Evolutionary conservation across 129 eudicot genomes (phyloP), one percentile per base, ranked within the genome.

Genomic region (Calendula officinalis): DNA sequence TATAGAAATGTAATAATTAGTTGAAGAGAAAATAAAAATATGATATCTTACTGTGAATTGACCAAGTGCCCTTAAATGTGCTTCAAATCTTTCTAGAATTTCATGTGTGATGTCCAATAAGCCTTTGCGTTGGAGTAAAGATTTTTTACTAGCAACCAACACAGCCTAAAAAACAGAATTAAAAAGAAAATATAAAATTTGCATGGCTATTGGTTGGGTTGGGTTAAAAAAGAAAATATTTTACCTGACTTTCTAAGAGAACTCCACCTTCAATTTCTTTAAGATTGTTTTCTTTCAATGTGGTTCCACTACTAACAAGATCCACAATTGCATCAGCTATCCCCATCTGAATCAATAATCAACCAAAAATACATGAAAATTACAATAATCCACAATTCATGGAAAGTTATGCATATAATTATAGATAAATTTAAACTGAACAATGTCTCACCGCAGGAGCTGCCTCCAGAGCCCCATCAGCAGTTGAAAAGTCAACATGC

Each of bases 241-340:
- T 68, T 55, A 91, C 98, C 96, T 87, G 98, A 76, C 98, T 91
- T 81, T 91, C 88, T 77, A 91, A 72, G 48, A 87, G 64, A 52
- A 82, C 69, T 60, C 98, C 98, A 15, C 98, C 96, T 60, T 91
- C 96, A 48, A 91, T 87, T 81, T 91, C 96, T 85, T 91, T 91
- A 59, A 91, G 77, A 66, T 91, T 91, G 82, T 91, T 91, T 61
- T 91, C 98, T 71, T 88, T 75, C 77, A 91, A 72, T 36, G 98
- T 91, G 42, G 94, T 91, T 68, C 98, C 98, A 10, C 98, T 91
- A 70, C 98, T 91, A 60, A 91, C 98, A 56, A 91, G 98, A 74
- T 91, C 98, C 70, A 91, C 87, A 65, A 91, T 87, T 32, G 96
- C 98, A 87, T 91, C 98, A 62, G 98, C 98, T 79, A 85, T 91